phyloP scores from a whole-genome alignment of 1,284 basidiomycete species.

The Pseudozyma hubeiensis region DNA sequence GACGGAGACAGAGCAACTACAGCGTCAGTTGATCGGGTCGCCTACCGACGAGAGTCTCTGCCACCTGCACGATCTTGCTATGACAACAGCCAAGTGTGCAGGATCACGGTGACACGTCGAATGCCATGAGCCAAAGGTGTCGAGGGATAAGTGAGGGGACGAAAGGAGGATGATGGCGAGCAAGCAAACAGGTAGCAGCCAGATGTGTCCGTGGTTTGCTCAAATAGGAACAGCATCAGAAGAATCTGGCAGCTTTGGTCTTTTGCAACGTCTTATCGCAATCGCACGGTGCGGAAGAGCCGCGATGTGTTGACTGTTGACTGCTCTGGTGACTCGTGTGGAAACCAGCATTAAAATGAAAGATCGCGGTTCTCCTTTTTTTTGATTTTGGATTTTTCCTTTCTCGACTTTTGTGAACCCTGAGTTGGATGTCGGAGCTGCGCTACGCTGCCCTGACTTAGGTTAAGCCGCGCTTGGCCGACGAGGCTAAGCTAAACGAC shows the following conservation, averaged over 20 bases:
- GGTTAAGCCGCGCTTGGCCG: no score
- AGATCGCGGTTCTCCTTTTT: not conserved
- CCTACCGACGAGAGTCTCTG: no score
- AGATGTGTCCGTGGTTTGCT: no score
- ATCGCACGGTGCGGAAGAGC: not conserved
- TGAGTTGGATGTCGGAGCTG: not conserved
- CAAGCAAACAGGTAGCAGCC: not conserved
- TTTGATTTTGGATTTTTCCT: not conserved
- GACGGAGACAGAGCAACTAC: not conserved
- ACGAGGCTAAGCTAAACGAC: not conserved
- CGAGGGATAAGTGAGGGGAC: not conserved
- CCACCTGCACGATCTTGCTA: slow-evolving; percentile 30
- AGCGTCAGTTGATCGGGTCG: slow-evolving; percentile 11
- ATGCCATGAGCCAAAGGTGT: slow-evolving; percentile 11
- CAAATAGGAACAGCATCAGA: slow-evolving; percentile 2
- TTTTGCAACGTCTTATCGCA: slow-evolving; percentile 5
- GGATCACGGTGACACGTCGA: slow-evolving; percentile 21
- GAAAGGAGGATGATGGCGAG: not conserved
- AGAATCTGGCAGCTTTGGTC: slow-evolving; percentile 3
- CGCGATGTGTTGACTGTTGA: not conserved
- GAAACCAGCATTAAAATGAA: not conserved
- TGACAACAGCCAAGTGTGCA: slow-evolving; percentile 32
- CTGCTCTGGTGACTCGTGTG: no score
- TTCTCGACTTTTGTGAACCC: not conserved
- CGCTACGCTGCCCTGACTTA: no score